Base-by-base conservation (phyloP, 495 filamentous ascomycete genomes). In the Aspergillus nanangensis region DNA sequence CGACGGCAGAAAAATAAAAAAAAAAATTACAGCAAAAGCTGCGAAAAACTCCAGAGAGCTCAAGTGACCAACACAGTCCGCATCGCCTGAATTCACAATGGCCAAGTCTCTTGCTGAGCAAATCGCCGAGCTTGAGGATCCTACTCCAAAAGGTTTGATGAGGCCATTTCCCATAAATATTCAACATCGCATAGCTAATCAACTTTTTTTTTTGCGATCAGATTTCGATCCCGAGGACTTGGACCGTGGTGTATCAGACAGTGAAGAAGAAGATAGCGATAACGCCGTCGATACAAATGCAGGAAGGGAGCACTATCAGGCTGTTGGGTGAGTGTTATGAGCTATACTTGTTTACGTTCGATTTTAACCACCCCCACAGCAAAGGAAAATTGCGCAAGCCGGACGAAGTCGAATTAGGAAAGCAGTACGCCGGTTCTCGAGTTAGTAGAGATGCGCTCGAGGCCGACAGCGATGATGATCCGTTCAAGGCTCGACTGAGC, bases 191-290 rank as follows among this genome's bases (percentile, higher is more conserved):
- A 21, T 38, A 3, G 10, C 8, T 21, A 11, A 4, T 39, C 23
- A 39, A 14, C 41, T 11, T 22, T 22, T 24, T 37, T 41, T 47
- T 40, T 41, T 15, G 38, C 40, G 38, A 37, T 18, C 56, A 95
- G 92, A 98, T 60, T 86, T 87, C 57, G 92, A 98, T 60, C 89
- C 89, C 1, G 92, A 97, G 71, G 83, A 85, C 53, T 76, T 83
- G 39, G 79, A 76, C 14, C 73, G 62, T 24, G 70, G 67, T 8
- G 74, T 58, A 10, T 61, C 67, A 38, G 71, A 71, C 18, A 83
- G 76, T 52, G 79, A 75, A 22, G 79, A 77, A 15, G 82, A 81
- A 13, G 62, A 51, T 32, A 46, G 25, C 5, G 58, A 50, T 22
- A 27, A 44, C 14, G 65, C 45, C n/a, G 60, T 46, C 29, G 65